Conservation (phyloP, 78 protist genomes). For the Pigoraptor vietnamica region DNA sequence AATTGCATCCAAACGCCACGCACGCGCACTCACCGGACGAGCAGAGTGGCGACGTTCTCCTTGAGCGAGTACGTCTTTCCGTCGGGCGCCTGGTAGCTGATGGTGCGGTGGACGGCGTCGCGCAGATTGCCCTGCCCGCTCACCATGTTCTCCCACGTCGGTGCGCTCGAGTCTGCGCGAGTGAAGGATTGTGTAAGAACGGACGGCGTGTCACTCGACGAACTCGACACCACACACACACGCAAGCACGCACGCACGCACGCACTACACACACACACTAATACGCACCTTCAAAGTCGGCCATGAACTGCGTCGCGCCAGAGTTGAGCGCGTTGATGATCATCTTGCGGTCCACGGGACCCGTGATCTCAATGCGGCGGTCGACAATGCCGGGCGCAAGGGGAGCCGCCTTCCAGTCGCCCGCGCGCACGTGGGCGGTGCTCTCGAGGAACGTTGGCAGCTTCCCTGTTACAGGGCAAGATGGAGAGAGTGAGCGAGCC, state of each 20-base stretch:
- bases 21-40: constrained; percentile 19
- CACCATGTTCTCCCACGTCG: constrained; percentile 57
- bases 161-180: constrained; percentile 38
- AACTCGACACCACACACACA: not conserved
- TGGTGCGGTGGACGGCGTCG: constrained; percentile 50
- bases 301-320: constrained; percentile 71
- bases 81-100: constrained; percentile 34
- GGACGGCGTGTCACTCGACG: not conserved
- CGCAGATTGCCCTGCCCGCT: constrained; percentile 57
- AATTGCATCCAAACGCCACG: too few species aligned
- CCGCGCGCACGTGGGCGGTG: constrained; percentile 18
- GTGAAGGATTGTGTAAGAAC: not conserved
- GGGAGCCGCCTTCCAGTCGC: constrained; percentile 52
- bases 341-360: constrained; percentile 68
- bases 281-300: constrained; percentile 53
- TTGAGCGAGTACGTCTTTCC: constrained; percentile 41
- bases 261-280: not conserved
- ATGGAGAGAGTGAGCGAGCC: not conserved
- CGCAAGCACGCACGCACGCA: not conserved
- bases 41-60: constrained; percentile 37
- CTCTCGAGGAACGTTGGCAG: constrained; percentile 8
- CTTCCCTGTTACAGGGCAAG: constrained; percentile 19
- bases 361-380: constrained; percentile 77
- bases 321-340: constrained; percentile 73
- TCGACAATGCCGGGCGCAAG: constrained; percentile 56